Conservation (phyloP, 352 stramenopile genomes). For the Phytophthora megakarya region DNA sequence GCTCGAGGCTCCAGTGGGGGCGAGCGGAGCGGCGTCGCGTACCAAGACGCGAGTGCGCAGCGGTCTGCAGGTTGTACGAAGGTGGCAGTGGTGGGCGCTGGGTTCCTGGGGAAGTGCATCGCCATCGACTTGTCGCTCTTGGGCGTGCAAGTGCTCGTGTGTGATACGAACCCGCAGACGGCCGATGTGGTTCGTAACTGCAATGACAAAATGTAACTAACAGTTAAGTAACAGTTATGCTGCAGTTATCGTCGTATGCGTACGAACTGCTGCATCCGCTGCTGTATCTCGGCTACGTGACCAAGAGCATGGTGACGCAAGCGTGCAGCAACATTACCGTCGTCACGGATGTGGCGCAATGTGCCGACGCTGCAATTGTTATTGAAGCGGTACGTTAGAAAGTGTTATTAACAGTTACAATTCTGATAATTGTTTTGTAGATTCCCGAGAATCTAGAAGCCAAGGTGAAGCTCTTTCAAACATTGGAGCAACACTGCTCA, state of each 20-base stretch:
- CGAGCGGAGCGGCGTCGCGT: constrained; percentile 25
- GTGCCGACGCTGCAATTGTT: constrained; percentile 51
- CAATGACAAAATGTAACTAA: background rate
- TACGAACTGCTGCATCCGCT: constrained; percentile 74
- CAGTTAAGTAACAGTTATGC: background rate
- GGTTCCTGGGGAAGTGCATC: constrained; percentile 72
- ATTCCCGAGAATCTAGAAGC: constrained; percentile 66
- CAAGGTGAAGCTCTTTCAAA: constrained; percentile 66
- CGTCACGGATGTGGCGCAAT: constrained; percentile 53
- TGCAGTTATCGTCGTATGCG: constrained; percentile 57
- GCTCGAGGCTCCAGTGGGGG: constrained; percentile 6
- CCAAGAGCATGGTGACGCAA: constrained; percentile 73
- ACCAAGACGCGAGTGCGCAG: constrained; percentile 25
- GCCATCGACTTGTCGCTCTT: constrained; percentile 71
- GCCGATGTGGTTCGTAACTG: constrained; percentile 33
- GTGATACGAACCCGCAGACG: constrained; percentile 55
- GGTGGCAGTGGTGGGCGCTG: constrained; percentile 67
- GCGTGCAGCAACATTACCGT: constrained; percentile 57
- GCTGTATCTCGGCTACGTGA: constrained; percentile 76
- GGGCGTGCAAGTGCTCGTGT: constrained; percentile 62
- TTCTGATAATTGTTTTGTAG: constrained; percentile 16
- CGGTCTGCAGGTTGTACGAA: constrained; percentile 18
- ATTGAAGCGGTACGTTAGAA: constrained; percentile 61
- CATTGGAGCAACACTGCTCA: constrained; percentile 60
- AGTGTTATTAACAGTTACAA: background rate